phyloP scores from a whole-genome alignment of 1,284 basidiomycete genomes.

The Boletus smithii region DNA sequence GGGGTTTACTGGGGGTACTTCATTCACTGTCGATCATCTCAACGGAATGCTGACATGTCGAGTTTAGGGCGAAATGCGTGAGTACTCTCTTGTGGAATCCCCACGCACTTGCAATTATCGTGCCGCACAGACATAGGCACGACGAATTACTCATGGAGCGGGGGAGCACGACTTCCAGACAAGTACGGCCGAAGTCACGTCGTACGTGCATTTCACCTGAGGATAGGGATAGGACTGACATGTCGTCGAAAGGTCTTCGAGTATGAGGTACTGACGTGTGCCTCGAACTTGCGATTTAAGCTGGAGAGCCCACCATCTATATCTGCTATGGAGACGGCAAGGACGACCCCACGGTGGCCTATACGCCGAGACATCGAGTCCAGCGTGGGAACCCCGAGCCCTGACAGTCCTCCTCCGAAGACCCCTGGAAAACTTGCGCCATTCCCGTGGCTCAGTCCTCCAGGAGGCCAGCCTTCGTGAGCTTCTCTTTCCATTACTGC shows the following conservation, averaged over 20 bases:
- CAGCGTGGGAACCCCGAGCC: background rate
- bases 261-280: slow-evolving; percentile 26
- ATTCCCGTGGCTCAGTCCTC: background rate
- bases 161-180: slow-evolving; percentile 18
- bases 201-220: slow-evolving; percentile 12
- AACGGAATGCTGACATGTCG: slow-evolving; percentile 7
- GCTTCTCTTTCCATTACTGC: slow-evolving; percentile 5
- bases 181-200: slow-evolving; percentile 8
- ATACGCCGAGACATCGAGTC: background rate
- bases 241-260: slow-evolving; percentile 17
- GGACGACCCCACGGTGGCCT: background rate
- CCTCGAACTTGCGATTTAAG: slow-evolving; percentile 21
- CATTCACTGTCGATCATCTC: background rate
- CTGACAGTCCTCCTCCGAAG: background rate
- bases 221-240: background rate
- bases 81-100: background rate
- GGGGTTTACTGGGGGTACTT: slow-evolving; percentile 16
- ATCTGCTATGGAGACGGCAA: background rate
- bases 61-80: slow-evolving; percentile 23
- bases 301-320: slow-evolving; percentile 3
- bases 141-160: slow-evolving; percentile 12
- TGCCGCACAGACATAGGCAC: slow-evolving; percentile 19
- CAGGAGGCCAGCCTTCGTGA: slow-evolving; percentile 9
- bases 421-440: background rate
- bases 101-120: background rate